A percentile compares a stretch with the other conserved stretches of the same genome.
Evolutionary conservation across 2,329 filamentous ascomycete genomes (phyloP).

Genomic region (Albifimbria verrucaria): DNA sequence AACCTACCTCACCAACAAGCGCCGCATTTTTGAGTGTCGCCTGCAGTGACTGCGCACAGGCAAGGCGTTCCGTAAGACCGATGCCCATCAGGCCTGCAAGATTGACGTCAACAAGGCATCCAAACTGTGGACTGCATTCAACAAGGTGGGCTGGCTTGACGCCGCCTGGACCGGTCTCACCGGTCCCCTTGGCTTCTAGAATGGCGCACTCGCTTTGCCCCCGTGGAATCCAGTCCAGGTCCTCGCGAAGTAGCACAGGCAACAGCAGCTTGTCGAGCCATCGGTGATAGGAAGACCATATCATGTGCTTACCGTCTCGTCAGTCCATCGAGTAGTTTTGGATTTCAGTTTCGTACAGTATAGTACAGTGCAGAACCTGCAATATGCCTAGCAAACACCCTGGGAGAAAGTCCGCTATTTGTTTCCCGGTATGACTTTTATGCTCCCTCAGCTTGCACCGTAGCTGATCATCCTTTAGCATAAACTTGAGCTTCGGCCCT

Average conservation of each 20-base stretch:
- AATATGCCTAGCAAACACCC: conserved; percentile 85
- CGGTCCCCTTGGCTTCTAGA: too few relatives aligned
- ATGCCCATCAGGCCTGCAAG: too few relatives aligned
- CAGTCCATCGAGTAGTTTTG: conserved; percentile 89
- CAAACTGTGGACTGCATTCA: conserved; percentile 85
- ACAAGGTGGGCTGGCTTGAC: conserved; percentile 81
- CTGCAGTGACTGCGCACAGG: conserved; percentile 81
- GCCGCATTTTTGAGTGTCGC: conserved; percentile 79
- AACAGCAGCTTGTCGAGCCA: too few relatives aligned
- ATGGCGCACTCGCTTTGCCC: too few relatives aligned
- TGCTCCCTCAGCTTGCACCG: conserved; percentile 91
- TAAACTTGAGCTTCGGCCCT: conserved; percentile 91
- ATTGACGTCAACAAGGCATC: too few relatives aligned
- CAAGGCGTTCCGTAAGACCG: too few relatives aligned
- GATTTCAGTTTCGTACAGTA: conserved; percentile 95
- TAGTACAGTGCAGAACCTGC: conserved; percentile 85
- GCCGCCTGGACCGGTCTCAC: too few relatives aligned
- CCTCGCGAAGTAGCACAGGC: too few relatives aligned
- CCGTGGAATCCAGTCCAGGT: too few relatives aligned
- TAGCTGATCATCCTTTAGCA: conserved; percentile 83
- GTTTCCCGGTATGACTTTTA: conserved; percentile 93
- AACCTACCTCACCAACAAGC: conserved; percentile 88
- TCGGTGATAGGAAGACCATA: too few relatives aligned
- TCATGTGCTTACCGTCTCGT: conserved; percentile 75
- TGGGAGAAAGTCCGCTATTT: conserved; percentile 95